Conservation (phyloP, 352 stramenopile genomes). For the Phytophthora sp. region DNA sequence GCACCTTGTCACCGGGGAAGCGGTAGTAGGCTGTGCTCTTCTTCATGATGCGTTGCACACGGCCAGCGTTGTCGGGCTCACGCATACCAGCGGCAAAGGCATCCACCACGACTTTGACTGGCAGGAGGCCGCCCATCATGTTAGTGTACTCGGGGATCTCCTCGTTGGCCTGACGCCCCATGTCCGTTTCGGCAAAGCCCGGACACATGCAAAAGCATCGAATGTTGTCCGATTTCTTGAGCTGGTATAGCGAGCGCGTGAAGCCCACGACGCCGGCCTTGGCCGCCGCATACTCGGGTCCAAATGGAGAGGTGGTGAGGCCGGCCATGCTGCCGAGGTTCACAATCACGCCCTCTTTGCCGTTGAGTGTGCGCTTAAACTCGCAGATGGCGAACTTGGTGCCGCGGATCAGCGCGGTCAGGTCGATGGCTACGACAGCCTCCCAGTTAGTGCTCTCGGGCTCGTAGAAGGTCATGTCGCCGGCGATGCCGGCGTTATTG, state of each 20-base stretch:
- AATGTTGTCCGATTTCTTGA: conserved; percentile 74
- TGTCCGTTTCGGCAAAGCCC: conserved; percentile 71
- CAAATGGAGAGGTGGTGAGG: conserved; percentile 56
- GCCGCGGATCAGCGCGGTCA: conserved; percentile 73
- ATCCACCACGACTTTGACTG: conserved; percentile 57
- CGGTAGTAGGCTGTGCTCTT: conserved; percentile 57
- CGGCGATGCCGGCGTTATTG: conserved; percentile 83
- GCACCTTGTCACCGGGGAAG: conserved; percentile 72
- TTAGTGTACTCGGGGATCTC: conserved; percentile 53
- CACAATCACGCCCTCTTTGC: conserved; percentile 70
- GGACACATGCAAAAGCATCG: conserved; percentile 72
- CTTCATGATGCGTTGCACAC: conserved; percentile 63
- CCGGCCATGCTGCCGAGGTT: conserved; percentile 78
- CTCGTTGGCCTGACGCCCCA: conserved; percentile 53
- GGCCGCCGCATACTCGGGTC: conserved; percentile 70
- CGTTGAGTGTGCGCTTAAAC: conserved; percentile 64
- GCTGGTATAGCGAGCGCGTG: conserved; percentile 64
- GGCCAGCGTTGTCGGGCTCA: conserved; percentile 66
- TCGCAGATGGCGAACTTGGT: conserved; percentile 65
- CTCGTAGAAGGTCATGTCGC: conserved; percentile 60
- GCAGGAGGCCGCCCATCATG: conserved; percentile 60
- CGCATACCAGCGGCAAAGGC: conserved; percentile 54
- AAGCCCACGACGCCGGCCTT: conserved; percentile 82
- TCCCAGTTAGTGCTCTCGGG: conserved; percentile 54
- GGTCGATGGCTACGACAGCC: conserved; percentile 72